Percentiles rank a stretch among this genome's conserved stretches.
These are phyloP conservation scores for Takashimella tepidaria DNA, from an alignment of 1,284 basidiomycete genomes.

Conservation along the genomic window DNA sequence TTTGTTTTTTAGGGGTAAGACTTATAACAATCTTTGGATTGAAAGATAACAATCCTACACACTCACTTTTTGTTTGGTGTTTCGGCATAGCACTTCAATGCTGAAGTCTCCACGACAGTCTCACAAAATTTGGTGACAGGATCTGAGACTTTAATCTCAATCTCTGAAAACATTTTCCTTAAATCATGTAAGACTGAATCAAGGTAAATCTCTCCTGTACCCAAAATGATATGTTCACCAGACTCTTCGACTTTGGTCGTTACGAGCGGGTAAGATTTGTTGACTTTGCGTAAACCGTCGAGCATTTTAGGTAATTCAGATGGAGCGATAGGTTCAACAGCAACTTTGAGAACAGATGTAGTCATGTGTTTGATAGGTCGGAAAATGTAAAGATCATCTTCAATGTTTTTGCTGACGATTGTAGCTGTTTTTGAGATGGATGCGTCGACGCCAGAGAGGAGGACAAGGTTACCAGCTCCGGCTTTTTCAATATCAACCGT, in stretches of 20 bases:
- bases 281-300: constrained; percentile 90
- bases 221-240: constrained; percentile 94
- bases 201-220: constrained; percentile 94
- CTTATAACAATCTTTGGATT: too few species aligned
- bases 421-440: constrained; percentile 96
- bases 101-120: constrained; percentile 96
- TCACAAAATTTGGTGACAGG: constrained; percentile 98
- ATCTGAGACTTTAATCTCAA: constrained; percentile 99
- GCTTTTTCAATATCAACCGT: constrained; percentile 81
- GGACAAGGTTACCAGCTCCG: constrained; percentile 85
- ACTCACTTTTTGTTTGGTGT: constrained; percentile 96
- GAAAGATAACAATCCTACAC: too few species aligned
- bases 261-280: constrained; percentile 94
- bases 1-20: too few species aligned
- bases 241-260: constrained; percentile 97
- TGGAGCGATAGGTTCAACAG: constrained; percentile 95
- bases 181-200: constrained; percentile 97
- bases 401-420: constrained; percentile 64
- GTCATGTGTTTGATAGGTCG: constrained; percentile 93
- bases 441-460: constrained; percentile 86
- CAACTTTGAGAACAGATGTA: constrained; percentile 95
- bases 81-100: constrained; percentile 96
- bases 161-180: constrained; percentile 86
- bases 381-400: constrained; percentile 85
- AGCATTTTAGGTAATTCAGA: constrained; percentile 99